These are phyloP conservation scores for Terfezia boudieri DNA, from an alignment of 495 filamentous ascomycete genomes.

Conservation along the genomic window DNA sequence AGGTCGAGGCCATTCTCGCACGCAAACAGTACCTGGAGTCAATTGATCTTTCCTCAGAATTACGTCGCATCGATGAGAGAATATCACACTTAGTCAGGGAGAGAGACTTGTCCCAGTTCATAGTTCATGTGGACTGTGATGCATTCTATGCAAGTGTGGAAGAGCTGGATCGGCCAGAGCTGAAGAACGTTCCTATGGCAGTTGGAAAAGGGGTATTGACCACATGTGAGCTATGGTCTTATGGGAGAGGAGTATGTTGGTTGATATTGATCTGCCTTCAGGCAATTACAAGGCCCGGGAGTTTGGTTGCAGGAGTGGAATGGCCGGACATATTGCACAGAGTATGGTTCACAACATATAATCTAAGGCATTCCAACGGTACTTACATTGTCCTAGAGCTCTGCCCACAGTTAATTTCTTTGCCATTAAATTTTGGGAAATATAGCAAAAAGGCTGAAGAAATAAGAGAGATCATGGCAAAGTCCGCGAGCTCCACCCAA, in stretches of 20 bases:
- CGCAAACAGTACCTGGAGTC: slow-evolving; percentile 58
- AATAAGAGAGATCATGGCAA: slow-evolving; percentile 55
- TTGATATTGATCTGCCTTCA: too few relatives aligned
- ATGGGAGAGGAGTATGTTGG: too few relatives aligned
- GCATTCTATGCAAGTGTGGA: slow-evolving; percentile 96
- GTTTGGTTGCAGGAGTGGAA: slow-evolving; percentile 76
- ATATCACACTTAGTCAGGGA: slow-evolving; percentile 36
- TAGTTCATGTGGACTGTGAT: slow-evolving; percentile 92
- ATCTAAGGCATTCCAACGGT: not conserved
- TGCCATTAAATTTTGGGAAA: slow-evolving; percentile 73
- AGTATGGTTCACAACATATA: slow-evolving; percentile 19
- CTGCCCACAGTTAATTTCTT: slow-evolving; percentile 64
- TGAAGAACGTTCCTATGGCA: slow-evolving; percentile 76
- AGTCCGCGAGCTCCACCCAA: slow-evolving; percentile 21
- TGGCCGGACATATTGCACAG: slow-evolving; percentile 88
- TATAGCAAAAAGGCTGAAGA: slow-evolving; percentile 81
- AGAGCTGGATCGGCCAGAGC: slow-evolving; percentile 71
- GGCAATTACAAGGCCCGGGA: slow-evolving; percentile 70
- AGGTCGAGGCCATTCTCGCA: slow-evolving; percentile 58
- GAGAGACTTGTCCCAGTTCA: slow-evolving; percentile 58
- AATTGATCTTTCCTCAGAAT: slow-evolving; percentile 47
- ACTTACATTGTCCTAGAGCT: slow-evolving; percentile 27
- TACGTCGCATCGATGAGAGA: slow-evolving; percentile 58
- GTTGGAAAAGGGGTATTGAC: slow-evolving; percentile 83
- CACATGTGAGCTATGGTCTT: slow-evolving; percentile 32